These are phyloP conservation scores for Populus deltoides DNA, from an alignment of 345 rosid species.

Conservation along the genomic window DNA sequence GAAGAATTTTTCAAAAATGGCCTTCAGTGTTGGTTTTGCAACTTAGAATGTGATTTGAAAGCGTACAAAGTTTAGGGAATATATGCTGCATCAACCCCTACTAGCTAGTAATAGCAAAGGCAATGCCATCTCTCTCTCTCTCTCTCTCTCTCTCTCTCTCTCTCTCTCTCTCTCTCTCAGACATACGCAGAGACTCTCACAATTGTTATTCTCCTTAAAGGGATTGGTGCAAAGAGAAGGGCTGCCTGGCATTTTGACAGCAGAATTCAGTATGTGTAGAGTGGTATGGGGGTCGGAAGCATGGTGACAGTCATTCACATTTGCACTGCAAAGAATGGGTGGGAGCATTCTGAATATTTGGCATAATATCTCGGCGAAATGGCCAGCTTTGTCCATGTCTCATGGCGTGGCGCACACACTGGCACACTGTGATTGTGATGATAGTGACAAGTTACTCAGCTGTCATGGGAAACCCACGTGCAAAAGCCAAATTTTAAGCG, in stretches of 20 bases:
- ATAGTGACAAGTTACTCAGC: conserved; percentile 21
- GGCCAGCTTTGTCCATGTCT: conserved; percentile 9
- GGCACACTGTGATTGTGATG: conserved; percentile 10
- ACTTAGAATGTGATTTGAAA: background rate
- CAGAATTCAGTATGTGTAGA: background rate
- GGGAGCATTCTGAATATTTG: background rate
- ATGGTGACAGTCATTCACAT: conserved; percentile 6
- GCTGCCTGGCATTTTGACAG: background rate
- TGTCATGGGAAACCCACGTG: conserved; percentile 25
- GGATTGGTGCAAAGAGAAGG: background rate
- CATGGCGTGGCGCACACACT: conserved; percentile 11
- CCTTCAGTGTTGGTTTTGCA: background rate
- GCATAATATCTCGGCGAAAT: conserved; percentile 13
- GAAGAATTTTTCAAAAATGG: background rate
- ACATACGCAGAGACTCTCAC: background rate
- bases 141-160: no score
- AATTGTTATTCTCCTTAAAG: background rate
- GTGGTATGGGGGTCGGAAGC: background rate
- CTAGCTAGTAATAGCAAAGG: background rate
- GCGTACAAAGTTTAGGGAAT: background rate
- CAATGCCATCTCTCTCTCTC: no score
- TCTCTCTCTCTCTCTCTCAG: no score
- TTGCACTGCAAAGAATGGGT: background rate
- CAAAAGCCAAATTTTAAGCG: conserved; percentile 32
- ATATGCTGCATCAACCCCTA: background rate